Percentiles rank a stretch among this genome's conserved stretches.
phyloP scores from a whole-genome alignment of 208 protist species.

The Phytomonas serpens region DNA sequence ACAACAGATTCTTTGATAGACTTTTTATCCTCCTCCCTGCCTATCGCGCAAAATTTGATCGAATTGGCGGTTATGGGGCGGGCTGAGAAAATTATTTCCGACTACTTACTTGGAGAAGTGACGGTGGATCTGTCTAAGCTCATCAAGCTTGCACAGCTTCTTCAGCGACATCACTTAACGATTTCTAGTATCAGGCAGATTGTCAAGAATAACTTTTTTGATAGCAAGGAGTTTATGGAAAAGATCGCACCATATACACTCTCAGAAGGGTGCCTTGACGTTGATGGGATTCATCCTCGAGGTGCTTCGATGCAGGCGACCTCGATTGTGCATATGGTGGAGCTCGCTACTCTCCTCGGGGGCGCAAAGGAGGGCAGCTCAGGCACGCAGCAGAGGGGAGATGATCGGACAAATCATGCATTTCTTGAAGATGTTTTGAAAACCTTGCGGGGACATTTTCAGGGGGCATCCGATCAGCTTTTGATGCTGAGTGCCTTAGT shows the following conservation, averaged over 20 bases:
- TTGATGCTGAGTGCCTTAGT: constrained; percentile 7
- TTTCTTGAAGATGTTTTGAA: background rate
- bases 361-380: background rate
- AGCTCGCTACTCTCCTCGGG: background rate
- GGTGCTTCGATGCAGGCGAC: too few relatives aligned
- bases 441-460: background rate
- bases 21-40: constrained; percentile 52
- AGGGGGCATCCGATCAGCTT: background rate
- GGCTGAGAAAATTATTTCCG: constrained; percentile 34
- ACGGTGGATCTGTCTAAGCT: constrained; percentile 17
- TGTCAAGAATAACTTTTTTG: constrained; percentile 24
- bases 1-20: constrained; percentile 34
- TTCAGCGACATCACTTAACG: constrained; percentile 36
- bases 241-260: background rate
- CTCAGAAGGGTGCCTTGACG: background rate
- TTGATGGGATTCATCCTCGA: background rate
- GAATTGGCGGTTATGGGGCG: constrained; percentile 28
- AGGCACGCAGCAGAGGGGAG: background rate
- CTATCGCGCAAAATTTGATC: constrained; percentile 32
- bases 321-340: background rate
- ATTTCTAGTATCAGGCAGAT: constrained; percentile 12
- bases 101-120: constrained; percentile 15
- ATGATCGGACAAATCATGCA: background rate
- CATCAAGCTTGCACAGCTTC: constrained; percentile 23
- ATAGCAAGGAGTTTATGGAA: background rate